phyloP scores from a whole-genome alignment of 2,329 filamentous ascomycete species.

The Colletotrichum spaethianum region DNA sequence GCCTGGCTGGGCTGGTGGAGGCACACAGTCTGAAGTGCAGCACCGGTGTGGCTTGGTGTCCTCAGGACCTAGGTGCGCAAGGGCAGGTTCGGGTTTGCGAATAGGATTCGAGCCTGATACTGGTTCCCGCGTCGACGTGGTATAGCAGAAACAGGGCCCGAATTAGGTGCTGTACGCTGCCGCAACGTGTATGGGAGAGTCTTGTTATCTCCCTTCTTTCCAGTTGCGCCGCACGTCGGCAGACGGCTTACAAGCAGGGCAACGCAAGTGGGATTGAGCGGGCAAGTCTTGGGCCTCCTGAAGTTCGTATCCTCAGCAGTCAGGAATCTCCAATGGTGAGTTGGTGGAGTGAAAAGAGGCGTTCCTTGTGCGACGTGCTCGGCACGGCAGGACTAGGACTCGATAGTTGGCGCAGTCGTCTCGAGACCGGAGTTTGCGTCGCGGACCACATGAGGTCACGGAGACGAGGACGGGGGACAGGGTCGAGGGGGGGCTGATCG shows the following conservation, averaged over 20 bases:
- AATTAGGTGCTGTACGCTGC: conserved; percentile 31
- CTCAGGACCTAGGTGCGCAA: conserved; percentile 45
- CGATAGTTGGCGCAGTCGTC: conserved; percentile 43
- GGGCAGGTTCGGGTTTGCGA: conserved; percentile 14
- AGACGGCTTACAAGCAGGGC: conserved; percentile 11
- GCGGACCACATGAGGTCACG: conserved; percentile 42
- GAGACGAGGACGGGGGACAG: conserved; percentile 29
- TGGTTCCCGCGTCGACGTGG: conserved; percentile 19
- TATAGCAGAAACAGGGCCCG: conserved; percentile 5
- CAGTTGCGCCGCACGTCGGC: conserved; percentile 25
- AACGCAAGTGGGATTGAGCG: conserved; percentile 1
- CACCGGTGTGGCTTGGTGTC: conserved; percentile 23
- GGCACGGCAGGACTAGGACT: conserved; percentile 38
- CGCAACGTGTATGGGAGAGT: conserved; percentile 17
- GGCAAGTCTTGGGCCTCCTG: conserved; percentile 18
- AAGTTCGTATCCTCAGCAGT: conserved; percentile 53
- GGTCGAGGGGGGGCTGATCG: conserved; percentile 29
- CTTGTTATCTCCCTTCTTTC: conserved; percentile 33
- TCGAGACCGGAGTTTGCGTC: conserved; percentile 41
- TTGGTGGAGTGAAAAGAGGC: conserved; percentile 49
- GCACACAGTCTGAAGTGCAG: conserved; percentile 26
- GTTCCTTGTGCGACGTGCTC: conserved; percentile 51
- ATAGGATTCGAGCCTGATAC: conserved; percentile 29
- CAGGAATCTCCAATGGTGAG: conserved; percentile 51
- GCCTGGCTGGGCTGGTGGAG: conserved; percentile 18